Base-by-base conservation (phyloP, 768 basidiomycete species). In the Pholiota conissans region DNA sequence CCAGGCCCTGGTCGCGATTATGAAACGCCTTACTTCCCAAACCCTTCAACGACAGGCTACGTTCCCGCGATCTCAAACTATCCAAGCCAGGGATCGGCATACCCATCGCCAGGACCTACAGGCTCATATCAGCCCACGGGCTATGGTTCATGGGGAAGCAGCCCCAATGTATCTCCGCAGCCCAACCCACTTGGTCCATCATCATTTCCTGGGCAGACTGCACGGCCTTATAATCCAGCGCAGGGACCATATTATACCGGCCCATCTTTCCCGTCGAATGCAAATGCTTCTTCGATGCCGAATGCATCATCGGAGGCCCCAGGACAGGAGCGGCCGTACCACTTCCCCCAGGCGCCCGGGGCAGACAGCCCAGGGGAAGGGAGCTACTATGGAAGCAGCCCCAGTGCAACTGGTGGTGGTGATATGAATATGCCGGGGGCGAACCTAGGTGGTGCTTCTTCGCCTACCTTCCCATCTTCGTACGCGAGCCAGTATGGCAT, bases 261-360 rank as follows among this genome's bases (percentile, higher is more conserved):
- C 20, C 63, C 68, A 56, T 66, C 71, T 45, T 72, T 66, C 61
- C 68, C 67, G 11, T 56, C 57, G 8, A 28, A 52, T 50, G 5
- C 39, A 27, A 27, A 20, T 8, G 8, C 40, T 52, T 34, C 55
- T 45, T 5, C 42, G 42, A 45, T 45, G 22, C 42, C 42, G 20
- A 45, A 45, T 45, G 42, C 42, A 22, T 45, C 42, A 45, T 45
- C 42, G 42, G 20, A 45, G 42, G 24, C n/a, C 22, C 42, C 24
- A 22, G 42, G 24, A 20, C 42, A 45, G 22, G 42, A 45, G 6
- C 11, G 18, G 22, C n/a, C 20, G 24, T 49, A 27, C 49, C 28
- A 22, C 27, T 49, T 57, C 49, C 49, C 35, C 34, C 37, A 49
- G n/a, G 52, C 28, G 24, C 37, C 16, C 20, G 35, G 34, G n/a